Conservation (phyloP, 768 basidiomycete species). For the Agaricus blazei region DNA sequence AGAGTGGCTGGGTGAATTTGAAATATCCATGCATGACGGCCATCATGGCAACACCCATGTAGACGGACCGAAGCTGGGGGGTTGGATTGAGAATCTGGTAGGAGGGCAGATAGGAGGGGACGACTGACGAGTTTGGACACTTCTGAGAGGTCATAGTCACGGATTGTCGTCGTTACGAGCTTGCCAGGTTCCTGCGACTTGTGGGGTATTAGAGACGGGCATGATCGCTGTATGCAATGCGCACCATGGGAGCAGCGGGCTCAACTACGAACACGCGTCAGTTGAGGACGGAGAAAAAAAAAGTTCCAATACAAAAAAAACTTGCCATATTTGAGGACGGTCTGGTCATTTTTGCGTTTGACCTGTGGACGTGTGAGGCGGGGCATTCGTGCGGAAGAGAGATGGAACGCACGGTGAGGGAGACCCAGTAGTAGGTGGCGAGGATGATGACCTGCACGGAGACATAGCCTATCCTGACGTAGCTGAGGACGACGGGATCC, state of each 20-base stretch:
- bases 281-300: not conserved
- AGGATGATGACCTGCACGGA: conserved; percentile 67
- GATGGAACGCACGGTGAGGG: conserved; percentile 51
- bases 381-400: not conserved
- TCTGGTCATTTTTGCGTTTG: conserved; percentile 93
- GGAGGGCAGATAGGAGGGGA: not conserved
- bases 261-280: conserved; percentile 52
- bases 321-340: conserved; percentile 91
- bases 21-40: conserved; percentile 90
- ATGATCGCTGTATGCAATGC: conserved; percentile 16
- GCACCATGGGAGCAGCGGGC: conserved; percentile 67
- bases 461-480: conserved; percentile 83
- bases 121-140: conserved; percentile 66
- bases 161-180: conserved; percentile 85
- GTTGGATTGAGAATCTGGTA: not conserved
- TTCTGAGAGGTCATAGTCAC: conserved; percentile 91
- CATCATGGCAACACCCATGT: conserved; percentile 83
- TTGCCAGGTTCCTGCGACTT: conserved; percentile 63
- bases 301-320: conserved; percentile 13
- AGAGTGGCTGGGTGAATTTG: conserved; percentile 93
- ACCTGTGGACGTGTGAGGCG: conserved; percentile 45
- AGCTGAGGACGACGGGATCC: conserved; percentile 74
- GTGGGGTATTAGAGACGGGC: not conserved
- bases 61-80: conserved; percentile 55
- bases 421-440: conserved; percentile 75